phyloP scores from a whole-genome alignment of 2,329 filamentous ascomycete genomes.

The Fusarium sacchari region DNA sequence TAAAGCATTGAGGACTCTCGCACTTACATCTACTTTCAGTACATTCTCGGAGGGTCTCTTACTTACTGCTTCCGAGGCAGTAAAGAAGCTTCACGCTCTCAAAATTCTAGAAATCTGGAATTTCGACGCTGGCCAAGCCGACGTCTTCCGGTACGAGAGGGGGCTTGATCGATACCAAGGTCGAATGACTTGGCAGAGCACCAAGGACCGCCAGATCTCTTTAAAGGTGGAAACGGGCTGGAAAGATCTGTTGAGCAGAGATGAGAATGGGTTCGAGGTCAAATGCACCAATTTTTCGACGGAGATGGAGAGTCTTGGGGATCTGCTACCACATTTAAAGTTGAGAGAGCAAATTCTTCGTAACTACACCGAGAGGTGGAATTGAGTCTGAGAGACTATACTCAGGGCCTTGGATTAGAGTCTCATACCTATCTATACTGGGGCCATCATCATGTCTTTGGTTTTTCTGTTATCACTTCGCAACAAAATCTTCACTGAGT shows the following conservation, averaged over 20 bases:
- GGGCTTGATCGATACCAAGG: too few relatives aligned
- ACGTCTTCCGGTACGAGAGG: background rate
- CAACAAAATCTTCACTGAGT: background rate
- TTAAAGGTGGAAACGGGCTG: rapidly evolving
- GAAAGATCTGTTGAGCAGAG: background rate
- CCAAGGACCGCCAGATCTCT: background rate
- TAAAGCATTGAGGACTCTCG: background rate
- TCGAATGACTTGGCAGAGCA: background rate
- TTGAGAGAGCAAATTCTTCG: background rate
- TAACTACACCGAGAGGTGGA: background rate
- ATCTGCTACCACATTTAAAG: background rate
- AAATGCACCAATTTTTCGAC: background rate
- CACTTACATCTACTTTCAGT: background rate
- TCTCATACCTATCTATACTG: rapidly evolving
- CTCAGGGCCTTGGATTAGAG: rapidly evolving
- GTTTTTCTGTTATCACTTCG: rapidly evolving
- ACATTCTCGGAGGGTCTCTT: background rate
- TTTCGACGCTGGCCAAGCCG: background rate
- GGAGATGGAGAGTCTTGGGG: background rate
- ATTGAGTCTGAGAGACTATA: too few relatives aligned
- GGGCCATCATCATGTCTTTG: background rate
- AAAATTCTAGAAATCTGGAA: background rate
- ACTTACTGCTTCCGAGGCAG: background rate
- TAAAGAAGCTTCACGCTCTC: background rate
- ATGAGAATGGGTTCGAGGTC: rapidly evolving